Evolutionary conservation across 2,329 filamentous ascomycete genomes (phyloP).

Genomic region (Cladosporium sp.): DNA sequence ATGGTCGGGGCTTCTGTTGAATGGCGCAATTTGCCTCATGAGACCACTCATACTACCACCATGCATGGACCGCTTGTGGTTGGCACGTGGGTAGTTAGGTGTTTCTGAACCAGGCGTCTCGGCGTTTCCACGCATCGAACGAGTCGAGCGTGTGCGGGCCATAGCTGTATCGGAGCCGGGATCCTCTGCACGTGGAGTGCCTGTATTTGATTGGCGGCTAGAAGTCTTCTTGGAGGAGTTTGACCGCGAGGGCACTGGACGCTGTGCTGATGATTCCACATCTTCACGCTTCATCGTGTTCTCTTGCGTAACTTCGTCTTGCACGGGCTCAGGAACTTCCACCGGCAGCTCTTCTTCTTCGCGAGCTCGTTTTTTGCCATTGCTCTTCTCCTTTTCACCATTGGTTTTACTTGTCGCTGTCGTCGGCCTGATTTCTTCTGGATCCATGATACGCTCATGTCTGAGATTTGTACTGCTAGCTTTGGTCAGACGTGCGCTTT

Average conservation of each 20-base stretch:
- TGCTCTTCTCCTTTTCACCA: slow-evolving; percentile 26
- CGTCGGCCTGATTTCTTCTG: slow-evolving; percentile 41
- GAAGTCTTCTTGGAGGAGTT: slow-evolving; percentile 35
- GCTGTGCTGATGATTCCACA: slow-evolving; percentile 50
- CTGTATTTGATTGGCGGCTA: slow-evolving; percentile 48
- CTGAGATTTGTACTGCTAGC: slow-evolving; percentile 60
- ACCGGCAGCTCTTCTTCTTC: slow-evolving; percentile 22
- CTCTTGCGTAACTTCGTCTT: slow-evolving; percentile 19
- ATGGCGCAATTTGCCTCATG: slow-evolving; percentile 41
- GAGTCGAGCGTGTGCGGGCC: slow-evolving; percentile 45
- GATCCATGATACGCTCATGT: slow-evolving; percentile 39
- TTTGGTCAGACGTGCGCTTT: slow-evolving; percentile 71
- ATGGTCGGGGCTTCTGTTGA: slow-evolving; percentile 39
- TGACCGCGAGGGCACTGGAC: slow-evolving; percentile 26
- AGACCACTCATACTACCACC: slow-evolving; percentile 37
- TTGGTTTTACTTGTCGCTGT: slow-evolving; percentile 20
- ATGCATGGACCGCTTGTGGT: slow-evolving; percentile 5
- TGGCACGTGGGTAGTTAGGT: slow-evolving; percentile 11
- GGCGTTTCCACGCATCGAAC: slow-evolving; percentile 39
- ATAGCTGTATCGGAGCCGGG: slow-evolving; percentile 34
- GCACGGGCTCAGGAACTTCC: slow-evolving; percentile 20
- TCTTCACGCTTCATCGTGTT: slow-evolving; percentile 20
- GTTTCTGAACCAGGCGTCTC: slow-evolving; percentile 8
- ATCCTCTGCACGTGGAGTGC: slow-evolving; percentile 43
- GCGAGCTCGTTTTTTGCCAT: slow-evolving; percentile 19